A percentile compares a stretch with the other conserved stretches of the same genome.
Evolutionary conservation across 345 rosid species (phyloP).

Genomic region (Rubroshorea leprosula): DNA sequence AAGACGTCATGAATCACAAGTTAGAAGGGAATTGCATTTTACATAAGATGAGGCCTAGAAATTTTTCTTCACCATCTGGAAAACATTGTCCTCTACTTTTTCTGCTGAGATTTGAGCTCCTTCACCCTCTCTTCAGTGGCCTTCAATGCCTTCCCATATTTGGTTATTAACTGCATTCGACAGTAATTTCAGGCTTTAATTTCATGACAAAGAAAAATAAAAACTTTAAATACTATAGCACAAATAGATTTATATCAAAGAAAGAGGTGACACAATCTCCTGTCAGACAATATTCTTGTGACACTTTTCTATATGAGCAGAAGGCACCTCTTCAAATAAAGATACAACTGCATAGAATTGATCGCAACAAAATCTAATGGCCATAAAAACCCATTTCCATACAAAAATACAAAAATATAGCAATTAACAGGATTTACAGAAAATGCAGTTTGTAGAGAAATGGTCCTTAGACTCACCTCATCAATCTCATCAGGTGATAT

Average conservation of each 20-base stretch:
- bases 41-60: constrained; percentile 10
- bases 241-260: too few species aligned
- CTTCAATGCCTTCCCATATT: constrained; percentile 65
- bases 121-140: constrained; percentile 78
- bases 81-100: constrained; percentile 14
- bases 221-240: too few species aligned
- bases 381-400: too few species aligned
- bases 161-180: constrained; percentile 52
- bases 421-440: neutral
- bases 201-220: too few species aligned
- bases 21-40: neutral
- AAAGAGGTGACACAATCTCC: too few species aligned
- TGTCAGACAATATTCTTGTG: too few species aligned
- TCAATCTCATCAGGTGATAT: constrained; percentile 69
- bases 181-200: too few species aligned
- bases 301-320: too few species aligned
- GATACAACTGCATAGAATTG: too few species aligned
- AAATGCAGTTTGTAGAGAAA: constrained; percentile 2
- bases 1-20: neutral
- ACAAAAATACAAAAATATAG: neutral
- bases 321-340: too few species aligned
- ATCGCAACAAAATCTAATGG: too few species aligned
- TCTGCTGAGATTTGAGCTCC: constrained; percentile 69
- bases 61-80: constrained; percentile 26
- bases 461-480: constrained; percentile 36